Percentiles rank a stretch among this genome's conserved stretches.
Evolutionary conservation across 257 asterid genomes (phyloP).

Genomic region (Marsdenia floribunda): DNA sequence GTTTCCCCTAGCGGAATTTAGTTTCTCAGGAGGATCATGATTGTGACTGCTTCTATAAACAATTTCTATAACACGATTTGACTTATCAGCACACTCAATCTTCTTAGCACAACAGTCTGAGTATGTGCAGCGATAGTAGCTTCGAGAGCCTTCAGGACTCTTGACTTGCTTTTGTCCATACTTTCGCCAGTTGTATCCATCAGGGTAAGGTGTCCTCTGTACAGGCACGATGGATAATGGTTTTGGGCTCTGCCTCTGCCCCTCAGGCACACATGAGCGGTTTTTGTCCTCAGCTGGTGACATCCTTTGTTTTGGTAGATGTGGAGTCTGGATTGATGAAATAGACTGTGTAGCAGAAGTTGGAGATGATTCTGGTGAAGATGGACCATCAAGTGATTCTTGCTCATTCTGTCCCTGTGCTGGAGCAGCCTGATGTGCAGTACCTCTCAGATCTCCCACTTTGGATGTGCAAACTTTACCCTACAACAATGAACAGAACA

Average conservation of each 20-base stretch:
- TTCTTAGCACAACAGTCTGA: constrained; percentile 77
- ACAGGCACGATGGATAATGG: constrained; percentile 33
- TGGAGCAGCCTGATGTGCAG: constrained; percentile 26
- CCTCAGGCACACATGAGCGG: constrained; percentile 21
- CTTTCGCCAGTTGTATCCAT: constrained; percentile 96
- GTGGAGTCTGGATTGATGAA: constrained; percentile 41
- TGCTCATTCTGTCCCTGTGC: constrained; percentile 21
- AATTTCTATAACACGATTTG: constrained; percentile 53
- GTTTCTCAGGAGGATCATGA: constrained; percentile 77
- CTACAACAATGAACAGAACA: constrained; percentile 26
- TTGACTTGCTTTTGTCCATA: constrained; percentile 97
- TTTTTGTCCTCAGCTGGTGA: constrained; percentile 31
- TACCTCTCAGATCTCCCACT: constrained; percentile 22
- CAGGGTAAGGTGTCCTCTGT: constrained; percentile 44
- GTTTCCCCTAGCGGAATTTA: constrained; percentile 44
- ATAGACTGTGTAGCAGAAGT: constrained; percentile 37
- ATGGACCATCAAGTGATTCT: constrained; percentile 26
- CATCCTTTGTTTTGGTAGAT: constrained; percentile 27
- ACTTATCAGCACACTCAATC: constrained; percentile 69
- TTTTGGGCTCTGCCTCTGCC: constrained; percentile 32
- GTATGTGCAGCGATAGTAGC: constrained; percentile 88
- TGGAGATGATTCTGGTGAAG: constrained; percentile 40
- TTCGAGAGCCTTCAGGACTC: constrained; percentile 91
- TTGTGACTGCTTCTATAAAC: constrained; percentile 75
- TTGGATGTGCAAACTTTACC: constrained; percentile 31